Evolutionary conservation across 2,329 filamentous ascomycete species (phyloP).

Genomic region (Calonectria pteridis): DNA sequence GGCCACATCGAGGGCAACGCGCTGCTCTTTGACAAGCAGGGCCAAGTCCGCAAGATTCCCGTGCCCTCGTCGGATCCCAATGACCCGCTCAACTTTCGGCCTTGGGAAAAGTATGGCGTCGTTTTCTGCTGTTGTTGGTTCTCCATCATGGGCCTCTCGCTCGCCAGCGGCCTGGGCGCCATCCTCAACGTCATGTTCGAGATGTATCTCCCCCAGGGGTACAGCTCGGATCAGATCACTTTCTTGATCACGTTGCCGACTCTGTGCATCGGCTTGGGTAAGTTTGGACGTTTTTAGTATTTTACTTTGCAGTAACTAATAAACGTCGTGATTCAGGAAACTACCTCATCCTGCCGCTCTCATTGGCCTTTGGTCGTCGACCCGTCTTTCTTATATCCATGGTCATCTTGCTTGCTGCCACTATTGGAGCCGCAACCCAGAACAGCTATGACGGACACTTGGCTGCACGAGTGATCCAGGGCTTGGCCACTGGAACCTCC

Average conservation of each 20-base stretch:
- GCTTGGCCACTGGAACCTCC: conserved; percentile 1
- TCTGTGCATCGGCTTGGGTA: conserved; percentile 3
- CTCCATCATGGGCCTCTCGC: conserved; percentile 14
- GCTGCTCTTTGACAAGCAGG: conserved; percentile 2
- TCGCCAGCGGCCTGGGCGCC: conserved; percentile 14
- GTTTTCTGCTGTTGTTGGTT: conserved; percentile 19
- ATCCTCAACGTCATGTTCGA: conserved; percentile 14
- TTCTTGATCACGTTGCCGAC: not conserved
- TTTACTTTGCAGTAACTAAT: not conserved
- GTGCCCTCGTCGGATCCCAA: conserved; percentile 16
- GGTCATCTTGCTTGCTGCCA: not conserved
- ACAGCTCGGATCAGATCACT: conserved; percentile 2
- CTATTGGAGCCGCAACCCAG: not conserved
- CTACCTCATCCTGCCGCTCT: conserved; percentile 4
- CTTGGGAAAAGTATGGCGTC: conserved; percentile 15
- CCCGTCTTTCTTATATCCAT: conserved; percentile 5
- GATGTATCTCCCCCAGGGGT: conserved; percentile 11
- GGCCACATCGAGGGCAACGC: conserved; percentile 9
- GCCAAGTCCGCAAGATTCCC: conserved; percentile 7
- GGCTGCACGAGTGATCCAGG: not conserved
- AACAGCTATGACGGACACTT: not conserved
- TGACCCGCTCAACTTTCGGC: conserved; percentile 12
- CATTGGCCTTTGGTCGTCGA: not conserved
- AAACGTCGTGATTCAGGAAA: too few relatives aligned
- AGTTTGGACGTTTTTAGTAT: not conserved